phyloP scores from a whole-genome alignment of 176 grass and related monocot species.

The Areca catechu region DNA sequence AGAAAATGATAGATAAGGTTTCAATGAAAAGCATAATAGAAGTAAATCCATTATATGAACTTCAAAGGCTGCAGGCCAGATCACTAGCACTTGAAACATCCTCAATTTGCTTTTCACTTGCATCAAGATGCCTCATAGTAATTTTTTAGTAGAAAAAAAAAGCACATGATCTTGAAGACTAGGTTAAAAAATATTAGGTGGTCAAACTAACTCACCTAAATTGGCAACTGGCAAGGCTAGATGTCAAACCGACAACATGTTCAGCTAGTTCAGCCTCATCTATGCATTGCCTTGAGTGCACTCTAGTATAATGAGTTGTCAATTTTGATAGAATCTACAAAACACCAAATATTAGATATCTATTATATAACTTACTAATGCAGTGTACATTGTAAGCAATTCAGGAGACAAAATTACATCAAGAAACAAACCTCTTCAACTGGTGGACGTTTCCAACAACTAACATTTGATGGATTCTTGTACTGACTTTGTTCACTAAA shows the following conservation, averaged over 20 bases:
- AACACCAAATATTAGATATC: constrained; percentile 9
- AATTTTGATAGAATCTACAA: constrained; percentile 62
- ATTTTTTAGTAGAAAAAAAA: too few species aligned
- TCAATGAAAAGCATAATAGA: too few species aligned
- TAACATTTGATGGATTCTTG: constrained; percentile 44
- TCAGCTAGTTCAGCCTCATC: constrained; percentile 92
- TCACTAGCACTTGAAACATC: too few species aligned
- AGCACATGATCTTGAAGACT: too few species aligned
- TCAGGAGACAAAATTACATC: constrained; percentile 3
- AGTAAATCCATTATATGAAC: too few species aligned
- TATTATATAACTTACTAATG: neutral
- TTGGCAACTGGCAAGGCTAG: constrained; percentile 68
- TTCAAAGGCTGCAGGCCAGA: too few species aligned
- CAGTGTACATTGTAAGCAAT: neutral
- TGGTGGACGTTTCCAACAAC: constrained; percentile 51
- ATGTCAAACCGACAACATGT: constrained; percentile 79
- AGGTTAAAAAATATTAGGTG: too few species aligned
- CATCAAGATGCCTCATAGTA: too few species aligned
- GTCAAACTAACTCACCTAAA: constrained; percentile 37
- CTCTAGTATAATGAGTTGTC: constrained; percentile 54
- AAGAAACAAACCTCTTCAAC: constrained; percentile 56
- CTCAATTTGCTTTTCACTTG: too few species aligned
- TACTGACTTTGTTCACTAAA: constrained; percentile 71
- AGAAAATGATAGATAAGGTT: too few species aligned
- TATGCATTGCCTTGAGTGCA: constrained; percentile 76